phyloP scores from a whole-genome alignment of 78 protist species.

The Protostelium mycophagum region DNA sequence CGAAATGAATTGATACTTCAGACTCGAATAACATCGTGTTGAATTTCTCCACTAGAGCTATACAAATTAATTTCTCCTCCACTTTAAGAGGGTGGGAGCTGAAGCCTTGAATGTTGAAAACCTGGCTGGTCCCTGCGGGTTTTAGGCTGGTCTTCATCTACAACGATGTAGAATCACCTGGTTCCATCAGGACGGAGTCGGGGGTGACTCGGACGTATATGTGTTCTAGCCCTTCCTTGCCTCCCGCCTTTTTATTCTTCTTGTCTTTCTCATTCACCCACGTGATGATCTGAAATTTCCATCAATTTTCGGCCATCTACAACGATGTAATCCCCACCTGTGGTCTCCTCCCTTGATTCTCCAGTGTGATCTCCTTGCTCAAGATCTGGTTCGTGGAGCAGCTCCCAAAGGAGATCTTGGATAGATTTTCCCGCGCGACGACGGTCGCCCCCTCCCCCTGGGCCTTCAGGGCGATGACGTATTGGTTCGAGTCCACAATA shows the following conservation, averaged over 20 bases:
- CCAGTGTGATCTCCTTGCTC: not conserved
- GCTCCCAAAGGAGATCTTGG: not conserved
- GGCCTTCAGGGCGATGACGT: not conserved
- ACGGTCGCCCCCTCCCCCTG: not conserved
- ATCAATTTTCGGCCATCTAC: no score
- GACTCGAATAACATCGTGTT: not conserved
- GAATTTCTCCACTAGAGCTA: not conserved
- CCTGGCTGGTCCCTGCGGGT: not conserved
- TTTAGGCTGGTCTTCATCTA: no score
- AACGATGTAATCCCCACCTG: no score
- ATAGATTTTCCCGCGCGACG: not conserved
- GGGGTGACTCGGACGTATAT: not conserved
- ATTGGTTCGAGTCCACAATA: not conserved
- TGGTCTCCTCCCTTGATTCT: not conserved
- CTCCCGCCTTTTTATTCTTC: not conserved
- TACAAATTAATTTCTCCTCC: not conserved
- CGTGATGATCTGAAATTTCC: no score
- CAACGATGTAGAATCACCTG: not conserved
- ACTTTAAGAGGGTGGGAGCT: not conserved
- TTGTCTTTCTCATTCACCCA: not conserved
- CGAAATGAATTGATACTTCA: not conserved
- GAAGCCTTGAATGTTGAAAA: not conserved
- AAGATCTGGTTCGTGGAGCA: not conserved
- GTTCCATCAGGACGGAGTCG: not conserved
- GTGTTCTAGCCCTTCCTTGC: not conserved